phyloP scores from a whole-genome alignment of 805 yeast genomes.

The Diddensiella transvaalensis region DNA sequence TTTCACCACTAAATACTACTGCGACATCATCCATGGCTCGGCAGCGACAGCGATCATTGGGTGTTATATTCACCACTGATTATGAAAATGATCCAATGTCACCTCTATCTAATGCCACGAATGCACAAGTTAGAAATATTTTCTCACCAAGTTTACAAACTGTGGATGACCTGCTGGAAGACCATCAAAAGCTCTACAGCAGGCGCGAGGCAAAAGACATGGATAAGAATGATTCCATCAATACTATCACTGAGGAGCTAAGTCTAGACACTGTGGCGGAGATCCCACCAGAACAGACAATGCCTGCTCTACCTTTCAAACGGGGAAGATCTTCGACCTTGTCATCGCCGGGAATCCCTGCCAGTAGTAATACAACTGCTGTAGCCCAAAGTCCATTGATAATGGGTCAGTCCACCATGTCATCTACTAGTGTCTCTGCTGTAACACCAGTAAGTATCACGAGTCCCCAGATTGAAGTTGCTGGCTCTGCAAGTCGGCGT shows the following conservation, averaged over 20 bases:
- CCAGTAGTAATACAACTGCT: background rate
- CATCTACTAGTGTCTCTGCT: conserved; percentile 10
- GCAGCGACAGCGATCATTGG: background rate
- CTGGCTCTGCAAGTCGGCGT: background rate
- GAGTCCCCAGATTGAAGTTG: conserved; percentile 8
- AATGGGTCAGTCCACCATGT: background rate
- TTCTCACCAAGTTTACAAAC: conserved; percentile 12
- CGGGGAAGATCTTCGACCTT: conserved; percentile 14
- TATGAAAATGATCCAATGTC: background rate
- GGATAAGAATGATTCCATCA: conserved; percentile 9
- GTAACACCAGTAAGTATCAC: conserved; percentile 17
- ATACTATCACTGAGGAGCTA: conserved; percentile 17
- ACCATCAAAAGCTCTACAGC: conserved; percentile 18
- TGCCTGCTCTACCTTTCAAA: background rate
- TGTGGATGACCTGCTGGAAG: conserved; percentile 13
- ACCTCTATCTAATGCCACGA: background rate
- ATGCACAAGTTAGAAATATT: background rate
- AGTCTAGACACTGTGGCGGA: conserved; percentile 6
- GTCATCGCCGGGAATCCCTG: conserved; percentile 15
- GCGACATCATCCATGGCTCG: background rate
- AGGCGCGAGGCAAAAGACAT: conserved; percentile 3
- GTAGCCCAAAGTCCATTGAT: background rate
- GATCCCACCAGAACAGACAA: background rate
- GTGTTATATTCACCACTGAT: background rate
- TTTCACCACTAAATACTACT: background rate